phyloP scores from a whole-genome alignment of 1,284 basidiomycete genomes.

The Erythrobasidium hasegawianum region DNA sequence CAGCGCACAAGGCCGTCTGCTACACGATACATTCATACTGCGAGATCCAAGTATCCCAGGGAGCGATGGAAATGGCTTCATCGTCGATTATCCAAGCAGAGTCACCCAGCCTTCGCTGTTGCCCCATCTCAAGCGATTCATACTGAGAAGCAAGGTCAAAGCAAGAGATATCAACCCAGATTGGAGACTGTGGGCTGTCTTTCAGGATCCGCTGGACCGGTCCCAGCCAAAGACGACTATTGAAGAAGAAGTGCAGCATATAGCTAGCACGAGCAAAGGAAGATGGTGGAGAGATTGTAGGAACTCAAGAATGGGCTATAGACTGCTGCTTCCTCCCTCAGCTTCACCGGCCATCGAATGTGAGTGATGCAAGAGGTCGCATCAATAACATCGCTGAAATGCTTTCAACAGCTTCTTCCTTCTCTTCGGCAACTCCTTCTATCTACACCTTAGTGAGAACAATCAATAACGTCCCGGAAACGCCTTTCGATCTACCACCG shows the following conservation, averaged over 20 bases:
- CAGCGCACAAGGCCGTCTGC: constrained; percentile 86
- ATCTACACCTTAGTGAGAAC: constrained; percentile 76
- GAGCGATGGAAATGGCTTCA: constrained; percentile 53
- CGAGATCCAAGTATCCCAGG: constrained; percentile 53
- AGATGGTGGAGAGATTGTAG: constrained; percentile 32
- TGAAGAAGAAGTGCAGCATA: neutral
- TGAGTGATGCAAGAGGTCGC: neutral
- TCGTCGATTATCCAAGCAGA: constrained; percentile 67
- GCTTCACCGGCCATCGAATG: neutral
- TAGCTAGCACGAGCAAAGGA: constrained; percentile 3
- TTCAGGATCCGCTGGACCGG: constrained; percentile 15
- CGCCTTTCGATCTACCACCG: constrained; percentile 69
- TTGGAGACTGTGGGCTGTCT: constrained; percentile 29
- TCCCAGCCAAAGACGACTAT: neutral
- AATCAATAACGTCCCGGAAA: constrained; percentile 81
- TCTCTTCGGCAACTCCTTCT: constrained; percentile 22
- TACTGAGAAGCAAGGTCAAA: constrained; percentile 84
- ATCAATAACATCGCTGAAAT: neutral
- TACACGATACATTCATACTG: constrained; percentile 80
- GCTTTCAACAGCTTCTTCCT: constrained; percentile 29
- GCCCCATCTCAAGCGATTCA: constrained; percentile 71
- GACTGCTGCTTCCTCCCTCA: constrained; percentile 18
- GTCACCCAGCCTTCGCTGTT: constrained; percentile 56
- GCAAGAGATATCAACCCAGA: constrained; percentile 11
- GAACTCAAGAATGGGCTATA: constrained; percentile 19